Conservation (phyloP, 345 rosid genomes). For the Isatis tinctoria region DNA sequence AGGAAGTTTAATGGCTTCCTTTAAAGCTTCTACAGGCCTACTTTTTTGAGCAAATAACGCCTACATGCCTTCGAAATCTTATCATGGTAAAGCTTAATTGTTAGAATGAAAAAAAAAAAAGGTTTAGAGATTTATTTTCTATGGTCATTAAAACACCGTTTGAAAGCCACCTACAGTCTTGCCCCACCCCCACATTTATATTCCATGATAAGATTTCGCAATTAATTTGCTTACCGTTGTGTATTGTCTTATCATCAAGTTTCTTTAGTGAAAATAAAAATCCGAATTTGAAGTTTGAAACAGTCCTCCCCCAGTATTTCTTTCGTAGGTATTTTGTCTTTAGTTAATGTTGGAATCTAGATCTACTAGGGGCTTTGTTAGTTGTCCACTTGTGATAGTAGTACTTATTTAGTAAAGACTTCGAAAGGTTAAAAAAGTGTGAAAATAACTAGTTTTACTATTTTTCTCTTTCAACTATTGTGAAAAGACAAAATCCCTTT, state of each 20-base stretch:
- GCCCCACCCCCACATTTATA: background rate
- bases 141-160: background rate
- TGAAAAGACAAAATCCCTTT: background rate
- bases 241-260: background rate
- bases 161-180: background rate
- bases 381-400: background rate
- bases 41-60: too few relatives aligned
- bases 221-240: background rate
- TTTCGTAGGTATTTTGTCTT: background rate
- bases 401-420: background rate
- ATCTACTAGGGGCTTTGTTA: too few relatives aligned
- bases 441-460: background rate
- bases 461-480: background rate
- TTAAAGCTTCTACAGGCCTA: too few relatives aligned
- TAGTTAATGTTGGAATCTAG: too few relatives aligned
- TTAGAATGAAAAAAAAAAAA: background rate
- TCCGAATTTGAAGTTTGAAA: background rate
- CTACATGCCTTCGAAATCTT: background rate
- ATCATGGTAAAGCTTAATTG: background rate
- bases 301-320: background rate
- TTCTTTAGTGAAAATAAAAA: background rate
- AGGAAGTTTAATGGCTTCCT: background rate
- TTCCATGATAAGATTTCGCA: background rate
- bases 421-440: background rate
- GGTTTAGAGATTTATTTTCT: background rate